phyloP scores from a whole-genome alignment of 2,329 filamentous ascomycete genomes.

The Ophiostoma piceae region DNA sequence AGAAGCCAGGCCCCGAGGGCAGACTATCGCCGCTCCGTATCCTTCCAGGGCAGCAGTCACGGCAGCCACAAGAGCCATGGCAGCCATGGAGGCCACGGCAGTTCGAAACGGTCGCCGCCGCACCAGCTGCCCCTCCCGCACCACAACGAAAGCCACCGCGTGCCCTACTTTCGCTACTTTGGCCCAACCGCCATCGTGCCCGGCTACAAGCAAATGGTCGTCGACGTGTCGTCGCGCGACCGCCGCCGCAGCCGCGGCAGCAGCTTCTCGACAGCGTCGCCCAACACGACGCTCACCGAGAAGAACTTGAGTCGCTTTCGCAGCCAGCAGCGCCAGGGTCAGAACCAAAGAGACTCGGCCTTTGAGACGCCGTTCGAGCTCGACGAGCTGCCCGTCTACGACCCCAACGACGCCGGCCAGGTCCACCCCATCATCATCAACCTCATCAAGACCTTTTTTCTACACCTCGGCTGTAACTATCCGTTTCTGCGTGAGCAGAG shows the following conservation, averaged over 20 bases:
- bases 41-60: conserved; percentile 18
- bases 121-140: conserved; percentile 33
- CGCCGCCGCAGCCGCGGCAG: conserved; percentile 54
- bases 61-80: conserved; percentile 23
- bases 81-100: conserved; percentile 13
- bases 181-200: conserved; percentile 87
- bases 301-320: conserved; percentile 32
- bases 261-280: conserved; percentile 52
- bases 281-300: conserved; percentile 36
- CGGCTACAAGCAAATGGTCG: conserved; percentile 89
- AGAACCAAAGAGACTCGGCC: conserved; percentile 27
- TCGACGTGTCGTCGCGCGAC: conserved; percentile 58
- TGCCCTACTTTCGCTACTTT: conserved; percentile 88
- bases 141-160: conserved; percentile 55
- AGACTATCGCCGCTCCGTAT: conserved; percentile 14
- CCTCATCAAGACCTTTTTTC: conserved; percentile 75
- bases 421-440: conserved; percentile 70
- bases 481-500: conserved; percentile 70
- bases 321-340: background rate
- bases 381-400: conserved; percentile 67
- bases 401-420: conserved; percentile 62
- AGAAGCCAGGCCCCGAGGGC: background rate
- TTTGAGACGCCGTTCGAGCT: conserved; percentile 41
- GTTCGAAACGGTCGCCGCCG: conserved; percentile 2
- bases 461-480: conserved; percentile 77